A percentile compares a stretch with the other conserved stretches of the same genome.
phyloP scores from a whole-genome alignment of 1,284 basidiomycete genomes.

The Cutaneotrichosporon daszewskae region DNA sequence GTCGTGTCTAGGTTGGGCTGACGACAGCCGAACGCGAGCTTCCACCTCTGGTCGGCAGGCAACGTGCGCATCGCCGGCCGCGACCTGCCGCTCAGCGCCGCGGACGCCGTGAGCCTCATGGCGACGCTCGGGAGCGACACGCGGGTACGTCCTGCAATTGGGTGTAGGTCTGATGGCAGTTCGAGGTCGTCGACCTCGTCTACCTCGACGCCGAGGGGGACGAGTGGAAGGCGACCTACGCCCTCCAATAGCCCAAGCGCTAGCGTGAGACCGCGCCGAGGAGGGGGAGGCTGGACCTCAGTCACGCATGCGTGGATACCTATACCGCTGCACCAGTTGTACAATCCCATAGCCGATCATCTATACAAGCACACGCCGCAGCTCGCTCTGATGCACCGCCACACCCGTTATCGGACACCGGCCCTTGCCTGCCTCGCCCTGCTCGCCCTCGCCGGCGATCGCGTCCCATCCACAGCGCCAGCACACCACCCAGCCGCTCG shows the following conservation, averaged over 20 bases:
- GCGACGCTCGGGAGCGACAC: slow-evolving; percentile 24
- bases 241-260: too few relatives aligned
- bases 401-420: slow-evolving; percentile 83
- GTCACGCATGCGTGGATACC: too few relatives aligned
- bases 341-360: neutral
- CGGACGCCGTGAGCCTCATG: slow-evolving; percentile 29
- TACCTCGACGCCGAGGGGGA: slow-evolving; percentile 36
- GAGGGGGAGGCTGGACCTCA: too few relatives aligned
- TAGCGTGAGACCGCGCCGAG: too few relatives aligned
- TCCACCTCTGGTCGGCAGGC: slow-evolving; percentile 41
- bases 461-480: slow-evolving; percentile 86
- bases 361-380: slow-evolving; percentile 76
- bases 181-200: slow-evolving; percentile 28
- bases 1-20: neutral
- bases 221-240: slow-evolving; percentile 43
- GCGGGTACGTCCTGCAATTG: slow-evolving; percentile 20
- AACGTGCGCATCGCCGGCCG: slow-evolving; percentile 32
- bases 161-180: slow-evolving; percentile 18
- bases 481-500: slow-evolving; percentile 92
- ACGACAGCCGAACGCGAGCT: slow-evolving; percentile 22
- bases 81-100: slow-evolving; percentile 29
- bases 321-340: too few relatives aligned
- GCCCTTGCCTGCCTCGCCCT: slow-evolving; percentile 44
- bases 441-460: slow-evolving; percentile 57
- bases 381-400: slow-evolving; percentile 66